A percentile compares a stretch with the other conserved stretches of the same genome.
These are phyloP conservation scores for Diaporthe sp. DNA, from an alignment of 2,329 filamentous ascomycete species.

Conservation along the genomic window DNA sequence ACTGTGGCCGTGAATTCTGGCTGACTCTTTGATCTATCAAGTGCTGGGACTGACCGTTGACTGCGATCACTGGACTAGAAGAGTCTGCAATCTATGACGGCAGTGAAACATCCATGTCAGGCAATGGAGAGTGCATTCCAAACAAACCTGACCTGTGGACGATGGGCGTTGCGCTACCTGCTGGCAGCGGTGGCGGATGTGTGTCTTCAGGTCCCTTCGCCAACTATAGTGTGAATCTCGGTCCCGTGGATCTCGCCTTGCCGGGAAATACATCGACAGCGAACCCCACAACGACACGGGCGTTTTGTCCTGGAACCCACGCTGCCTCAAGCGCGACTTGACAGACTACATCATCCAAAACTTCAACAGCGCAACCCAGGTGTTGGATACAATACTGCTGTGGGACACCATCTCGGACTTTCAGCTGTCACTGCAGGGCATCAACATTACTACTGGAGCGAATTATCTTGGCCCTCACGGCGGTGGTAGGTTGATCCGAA, in stretches of 20 bases:
- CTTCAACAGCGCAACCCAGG: slow-evolving; percentile 41
- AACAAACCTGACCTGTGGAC: slow-evolving; percentile 37
- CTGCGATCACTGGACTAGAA: slow-evolving; percentile 50
- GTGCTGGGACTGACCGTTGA: slow-evolving; percentile 60
- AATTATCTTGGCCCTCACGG: slow-evolving; percentile 40
- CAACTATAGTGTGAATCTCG: slow-evolving; percentile 52
- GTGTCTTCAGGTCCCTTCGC: slow-evolving; percentile 61
- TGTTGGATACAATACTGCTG: slow-evolving; percentile 7
- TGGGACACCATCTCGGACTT: slow-evolving; percentile 44
- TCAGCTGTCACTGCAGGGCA: slow-evolving; percentile 25
- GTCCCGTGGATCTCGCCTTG: slow-evolving; percentile 46
- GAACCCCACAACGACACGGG: slow-evolving; percentile 35
- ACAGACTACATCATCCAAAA: slow-evolving; percentile 40
- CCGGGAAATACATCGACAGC: slow-evolving; percentile 39
- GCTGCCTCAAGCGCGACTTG: slow-evolving; percentile 45
- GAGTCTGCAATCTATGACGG: slow-evolving; percentile 64
- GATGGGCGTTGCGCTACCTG: slow-evolving; percentile 45
- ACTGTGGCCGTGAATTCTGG: too few relatives aligned
- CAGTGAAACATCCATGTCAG: slow-evolving; percentile 55
- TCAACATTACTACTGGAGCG: neutral
- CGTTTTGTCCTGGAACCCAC: slow-evolving; percentile 46
- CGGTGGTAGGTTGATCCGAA: slow-evolving; percentile 44
- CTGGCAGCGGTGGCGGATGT: slow-evolving; percentile 66
- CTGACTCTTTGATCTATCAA: neutral
- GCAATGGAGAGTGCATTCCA: slow-evolving; percentile 52